phyloP scores from a whole-genome alignment of 2,329 filamentous ascomycete genomes.

The Colletotrichum viniferum region DNA sequence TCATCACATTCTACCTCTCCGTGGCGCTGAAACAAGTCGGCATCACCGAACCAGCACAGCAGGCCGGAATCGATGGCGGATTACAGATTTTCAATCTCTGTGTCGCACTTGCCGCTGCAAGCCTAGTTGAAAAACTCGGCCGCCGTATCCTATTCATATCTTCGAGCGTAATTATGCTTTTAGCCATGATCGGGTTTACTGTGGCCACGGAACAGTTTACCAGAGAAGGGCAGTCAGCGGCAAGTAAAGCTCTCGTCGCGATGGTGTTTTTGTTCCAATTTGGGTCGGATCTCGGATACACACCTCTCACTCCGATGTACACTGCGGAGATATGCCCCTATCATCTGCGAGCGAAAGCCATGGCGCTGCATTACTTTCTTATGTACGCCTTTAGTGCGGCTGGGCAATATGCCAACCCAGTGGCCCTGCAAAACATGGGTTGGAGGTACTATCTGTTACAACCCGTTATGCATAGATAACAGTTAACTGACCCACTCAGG shows the following conservation, averaged over 20 bases:
- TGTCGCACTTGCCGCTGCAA: slow-evolving; percentile 25
- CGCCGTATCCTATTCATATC: slow-evolving; percentile 27
- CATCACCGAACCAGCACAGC: slow-evolving; percentile 24
- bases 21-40: slow-evolving; percentile 19
- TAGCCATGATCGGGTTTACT: slow-evolving; percentile 37
- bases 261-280: neutral
- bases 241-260: slow-evolving; percentile 15
- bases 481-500: too few relatives aligned
- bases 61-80: slow-evolving; percentile 29
- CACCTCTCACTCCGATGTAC: neutral
- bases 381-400: neutral
- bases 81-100: slow-evolving; percentile 31
- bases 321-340: neutral
- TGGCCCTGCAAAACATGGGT: neutral
- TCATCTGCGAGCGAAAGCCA: neutral
- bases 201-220: slow-evolving; percentile 34
- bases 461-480: too few relatives aligned
- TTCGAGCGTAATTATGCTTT: slow-evolving; percentile 28
- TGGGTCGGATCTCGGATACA: neutral
- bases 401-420: neutral
- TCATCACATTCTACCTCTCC: slow-evolving; percentile 29
- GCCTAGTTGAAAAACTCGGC: slow-evolving; percentile 30
- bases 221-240: slow-evolving; percentile 26
- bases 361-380: neutral
- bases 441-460: neutral